phyloP scores from a whole-genome alignment of 768 basidiomycete genomes.

The Cystofilobasidium capitatum region DNA sequence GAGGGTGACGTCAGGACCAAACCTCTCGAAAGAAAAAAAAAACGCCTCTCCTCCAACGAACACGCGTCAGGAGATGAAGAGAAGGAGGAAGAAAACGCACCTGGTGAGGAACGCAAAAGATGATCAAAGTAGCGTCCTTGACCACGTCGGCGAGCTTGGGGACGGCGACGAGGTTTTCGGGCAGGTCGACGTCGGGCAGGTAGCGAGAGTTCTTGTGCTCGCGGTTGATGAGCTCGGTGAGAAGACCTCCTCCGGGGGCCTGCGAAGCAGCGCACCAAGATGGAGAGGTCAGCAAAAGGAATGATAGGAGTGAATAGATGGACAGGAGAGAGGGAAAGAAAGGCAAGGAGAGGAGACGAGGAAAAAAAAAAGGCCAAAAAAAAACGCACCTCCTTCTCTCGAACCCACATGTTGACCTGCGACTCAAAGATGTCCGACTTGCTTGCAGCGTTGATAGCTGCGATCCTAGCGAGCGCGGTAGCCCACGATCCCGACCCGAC shows the following conservation, averaged over 20 bases:
- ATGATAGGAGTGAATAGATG: not conserved
- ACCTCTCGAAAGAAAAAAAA: not conserved
- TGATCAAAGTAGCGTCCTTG: conserved; percentile 43
- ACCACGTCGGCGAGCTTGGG: conserved; percentile 42
- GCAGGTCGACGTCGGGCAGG: conserved; percentile 39
- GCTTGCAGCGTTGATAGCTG: conserved; percentile 22
- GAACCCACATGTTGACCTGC: conserved; percentile 27
- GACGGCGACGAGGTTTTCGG: conserved; percentile 43
- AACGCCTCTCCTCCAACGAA: not conserved
- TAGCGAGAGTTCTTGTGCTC: conserved; percentile 27
- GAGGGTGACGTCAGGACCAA: not conserved
- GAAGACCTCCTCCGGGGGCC: conserved; percentile 17
- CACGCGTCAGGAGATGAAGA: not conserved
- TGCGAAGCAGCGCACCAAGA: not conserved
- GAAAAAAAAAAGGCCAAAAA: not conserved
- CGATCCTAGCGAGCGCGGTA: conserved; percentile 25
- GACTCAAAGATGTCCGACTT: conserved; percentile 23
- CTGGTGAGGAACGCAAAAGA: conserved; percentile 46
- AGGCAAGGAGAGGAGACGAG: not conserved
- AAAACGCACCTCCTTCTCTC: conserved; percentile 24
- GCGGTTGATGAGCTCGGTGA: conserved; percentile 27
- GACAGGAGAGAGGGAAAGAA: not conserved
- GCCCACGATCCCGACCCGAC: conserved; percentile 27
- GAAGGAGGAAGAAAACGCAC: conserved; percentile 15
- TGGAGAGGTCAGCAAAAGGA: not conserved